A percentile compares a stretch with the other conserved stretches of the same genome.
These are phyloP conservation scores for Arthrobotrys entomopaga DNA, from an alignment of 2,329 filamentous ascomycete genomes.

Conservation along the genomic window DNA sequence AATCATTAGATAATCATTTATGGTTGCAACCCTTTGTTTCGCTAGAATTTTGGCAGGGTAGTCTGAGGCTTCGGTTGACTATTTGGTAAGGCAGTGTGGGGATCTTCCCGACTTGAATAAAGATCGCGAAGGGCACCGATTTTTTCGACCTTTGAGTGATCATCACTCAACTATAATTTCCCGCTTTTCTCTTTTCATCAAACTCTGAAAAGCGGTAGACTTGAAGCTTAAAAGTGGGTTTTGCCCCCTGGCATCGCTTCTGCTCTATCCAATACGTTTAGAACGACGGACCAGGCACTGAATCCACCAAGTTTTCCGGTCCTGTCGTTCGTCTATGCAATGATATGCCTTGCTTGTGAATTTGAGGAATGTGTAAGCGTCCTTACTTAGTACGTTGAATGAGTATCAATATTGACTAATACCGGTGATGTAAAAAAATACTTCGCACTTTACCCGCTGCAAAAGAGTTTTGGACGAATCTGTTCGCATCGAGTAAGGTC, in stretches of 20 bases:
- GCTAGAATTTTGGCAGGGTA: too few relatives aligned
- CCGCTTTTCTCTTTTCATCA: not conserved
- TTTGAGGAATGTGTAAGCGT: constrained; percentile 2
- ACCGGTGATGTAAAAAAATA: not conserved
- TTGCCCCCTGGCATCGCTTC: constrained; percentile 9
- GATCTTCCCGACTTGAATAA: constrained; percentile 30
- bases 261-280: not conserved
- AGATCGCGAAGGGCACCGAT: constrained; percentile 6
- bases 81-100: constrained; percentile 27
- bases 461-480: not conserved
- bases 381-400: not conserved
- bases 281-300: not conserved
- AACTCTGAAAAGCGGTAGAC: too few relatives aligned
- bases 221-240: too few relatives aligned
- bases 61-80: constrained; percentile 46
- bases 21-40: not conserved
- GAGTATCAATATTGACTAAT: not conserved
- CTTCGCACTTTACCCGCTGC: not conserved
- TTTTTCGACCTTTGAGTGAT: not conserved
- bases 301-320: not conserved
- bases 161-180: not conserved
- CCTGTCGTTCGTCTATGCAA: constrained; percentile 10
- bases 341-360: not conserved
- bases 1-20: too few relatives aligned
- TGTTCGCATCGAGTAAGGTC: constrained; percentile 12